Evolutionary conservation across 2,329 filamentous ascomycete species (phyloP), one percentile per base, ranked within the genome.

Genomic region (Penicillium verrucosum): DNA sequence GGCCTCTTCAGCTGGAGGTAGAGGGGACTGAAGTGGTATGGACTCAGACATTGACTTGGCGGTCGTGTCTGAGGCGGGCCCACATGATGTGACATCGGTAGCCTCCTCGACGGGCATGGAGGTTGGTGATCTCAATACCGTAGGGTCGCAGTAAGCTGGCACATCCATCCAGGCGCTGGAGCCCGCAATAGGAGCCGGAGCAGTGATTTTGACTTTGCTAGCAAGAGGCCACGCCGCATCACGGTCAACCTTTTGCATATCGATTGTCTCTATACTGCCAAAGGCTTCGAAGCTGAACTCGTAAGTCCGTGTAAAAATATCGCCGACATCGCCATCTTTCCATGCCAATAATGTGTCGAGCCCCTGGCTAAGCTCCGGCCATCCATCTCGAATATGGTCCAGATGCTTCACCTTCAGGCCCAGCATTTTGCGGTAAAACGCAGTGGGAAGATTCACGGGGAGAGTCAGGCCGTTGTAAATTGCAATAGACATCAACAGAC

Each of bases 381-480:
- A 97, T 4, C 90, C 92, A 65, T 97, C 92, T 3, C 82, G 80
- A 60, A 97, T 91, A 69, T 92, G 87, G 45, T 90, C 84, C 2
- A 94, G 77, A 55, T 87, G 82, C 34, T 84, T 85, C 16, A 89
- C 85, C 9, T 86, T 85, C 57, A 88, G 79, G 9, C 84, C 85
- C 0, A 96, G 79, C 0, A 97, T 80, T 64, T 90, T 90, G 51
- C 85, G 83, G 74, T 99, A 99, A 4, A 99, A 82, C 0, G 87
- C 89, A 56, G 85, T 82, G 0, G 94, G 94, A 59, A 99, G 94
- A 1, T 89, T 96, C 41, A 97, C 82, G 0, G 94, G 94, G 1
- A 99, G 79, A 0, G 92, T 96, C 25, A 97, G 80, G 1, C 93
- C 93, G 64, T 99, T 99, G 76, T 94, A 97, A 5, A 97, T 78